phyloP scores from a whole-genome alignment of 106 monocot genomes.

The Dioscorea zingiberensis region DNA sequence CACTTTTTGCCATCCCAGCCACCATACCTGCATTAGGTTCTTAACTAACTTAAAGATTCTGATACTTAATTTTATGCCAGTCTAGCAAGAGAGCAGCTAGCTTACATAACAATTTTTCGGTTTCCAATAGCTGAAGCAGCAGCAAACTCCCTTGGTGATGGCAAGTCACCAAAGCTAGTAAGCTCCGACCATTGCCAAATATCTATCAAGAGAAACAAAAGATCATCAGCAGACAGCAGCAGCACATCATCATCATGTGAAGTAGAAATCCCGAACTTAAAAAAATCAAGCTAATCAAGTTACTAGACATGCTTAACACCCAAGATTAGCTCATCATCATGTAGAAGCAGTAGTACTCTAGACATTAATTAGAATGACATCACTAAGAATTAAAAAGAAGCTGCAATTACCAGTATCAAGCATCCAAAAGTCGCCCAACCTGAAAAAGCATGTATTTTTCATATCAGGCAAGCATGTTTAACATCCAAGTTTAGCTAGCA shows the following conservation, averaged over 20 bases:
- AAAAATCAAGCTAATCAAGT: too few relatives aligned
- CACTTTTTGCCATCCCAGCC: conserved; percentile 99
- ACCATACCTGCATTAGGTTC: conserved; percentile 65
- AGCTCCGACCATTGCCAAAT: conserved; percentile 99
- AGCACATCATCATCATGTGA: too few relatives aligned
- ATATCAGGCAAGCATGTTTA: too few relatives aligned
- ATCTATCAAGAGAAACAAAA: conserved; percentile 31
- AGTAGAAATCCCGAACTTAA: too few relatives aligned
- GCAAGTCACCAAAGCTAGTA: conserved; percentile 95
- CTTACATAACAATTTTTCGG: conserved; percentile 89
- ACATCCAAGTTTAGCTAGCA: background rate
- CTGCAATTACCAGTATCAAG: conserved; percentile 82
- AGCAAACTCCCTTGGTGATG: conserved; percentile 91
- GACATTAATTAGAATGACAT: too few relatives aligned
- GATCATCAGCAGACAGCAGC: too few relatives aligned
- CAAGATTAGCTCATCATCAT: too few relatives aligned
- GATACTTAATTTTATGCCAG: too few relatives aligned
- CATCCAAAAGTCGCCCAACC: conserved; percentile 99
- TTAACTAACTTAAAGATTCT: background rate
- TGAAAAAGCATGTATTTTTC: conserved; percentile 27
- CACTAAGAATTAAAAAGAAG: background rate
- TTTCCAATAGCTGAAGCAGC: conserved; percentile 92
- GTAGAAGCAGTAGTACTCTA: too few relatives aligned
- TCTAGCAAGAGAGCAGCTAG: background rate
- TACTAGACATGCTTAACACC: too few relatives aligned